Evolutionary conservation across 139 green algal genomes (phyloP), one percentile per base, ranked within the genome.

Genomic region (Medakamo hakoo): DNA sequence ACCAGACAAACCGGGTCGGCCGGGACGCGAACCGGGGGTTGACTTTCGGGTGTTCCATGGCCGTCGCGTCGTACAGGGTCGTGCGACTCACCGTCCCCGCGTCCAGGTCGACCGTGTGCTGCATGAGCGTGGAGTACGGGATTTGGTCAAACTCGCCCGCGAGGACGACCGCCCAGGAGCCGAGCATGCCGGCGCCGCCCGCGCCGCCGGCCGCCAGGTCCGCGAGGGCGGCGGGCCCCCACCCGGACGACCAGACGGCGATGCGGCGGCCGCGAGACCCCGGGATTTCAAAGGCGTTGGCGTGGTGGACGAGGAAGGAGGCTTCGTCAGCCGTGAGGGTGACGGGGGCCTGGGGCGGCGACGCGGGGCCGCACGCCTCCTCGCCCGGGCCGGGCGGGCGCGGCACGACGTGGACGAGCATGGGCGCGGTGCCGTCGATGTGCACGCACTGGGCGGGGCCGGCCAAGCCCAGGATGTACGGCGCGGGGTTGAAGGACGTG

Each of bases 291-390:
- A 73, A 92, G 0, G 79, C 84, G 56, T 91, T 91, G 20, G 77
- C 76, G 64, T 91, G 83, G 64, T 92, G 84, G 66, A 92, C 89
- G 5, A 78, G 57, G 66, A 92, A 92, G 63, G 69, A 76, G 27
- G 78, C 59, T 2, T 57, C n/a, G n/a, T n/a, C n/a, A n/a, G n/a
- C n/a, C n/a, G n/a, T n/a, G n/a, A n/a, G n/a, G n/a, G n/a, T n/a
- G n/a, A n/a, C 49, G 32, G 32, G 64, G 70, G 16, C 22, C 14
- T 9, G 58, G 59, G 30, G 52, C 23, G 23, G 29, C 28, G 20
- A 24, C 56, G 25, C 18, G 40, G 16, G 9, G 40, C 9, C 40
- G 40, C 9, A 9, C 9, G 40, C 40, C 9, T 16, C 40, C 9
- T 16, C 9, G 40, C 40, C 40, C 9, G 9, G 16, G 40, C 67